Conservation (phyloP, 495 filamentous ascomycete species). For the Rhypophila decipiens region DNA sequence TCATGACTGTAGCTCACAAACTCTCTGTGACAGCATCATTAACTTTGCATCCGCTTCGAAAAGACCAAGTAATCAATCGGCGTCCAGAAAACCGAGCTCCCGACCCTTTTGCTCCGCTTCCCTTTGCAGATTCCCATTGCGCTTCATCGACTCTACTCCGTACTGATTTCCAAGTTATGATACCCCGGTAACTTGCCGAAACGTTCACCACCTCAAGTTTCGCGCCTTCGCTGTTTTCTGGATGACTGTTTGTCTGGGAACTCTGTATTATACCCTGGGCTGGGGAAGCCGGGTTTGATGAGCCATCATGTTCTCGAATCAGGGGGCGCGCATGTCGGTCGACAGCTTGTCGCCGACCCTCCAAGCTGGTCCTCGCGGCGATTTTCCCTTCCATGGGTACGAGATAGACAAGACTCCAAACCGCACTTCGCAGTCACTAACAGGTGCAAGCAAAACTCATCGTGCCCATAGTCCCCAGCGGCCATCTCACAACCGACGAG, state of each 20-base stretch:
- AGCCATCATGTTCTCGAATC: conserved; percentile 56
- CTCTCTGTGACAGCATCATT: too few species aligned
- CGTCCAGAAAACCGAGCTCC: too few species aligned
- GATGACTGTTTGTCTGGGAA: conserved; percentile 16
- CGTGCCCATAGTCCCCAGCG: conserved; percentile 17
- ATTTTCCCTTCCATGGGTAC: conserved; percentile 54
- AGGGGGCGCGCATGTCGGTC: conserved; percentile 60
- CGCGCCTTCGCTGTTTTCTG: conserved; percentile 13
- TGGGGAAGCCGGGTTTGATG: conserved; percentile 17
- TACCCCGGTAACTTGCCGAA: conserved; percentile 23
- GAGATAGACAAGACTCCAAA: conserved; percentile 10
- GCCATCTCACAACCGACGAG: conserved; percentile 46
- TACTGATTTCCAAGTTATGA: too few species aligned
- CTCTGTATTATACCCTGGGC: conserved; percentile 13
- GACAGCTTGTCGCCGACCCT: conserved; percentile 57
- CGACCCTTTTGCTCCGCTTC: too few species aligned
- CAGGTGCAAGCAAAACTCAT: conserved; percentile 17
- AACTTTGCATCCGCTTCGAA: too few species aligned
- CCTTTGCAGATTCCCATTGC: too few species aligned
- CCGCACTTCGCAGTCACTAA: conserved; percentile 18
- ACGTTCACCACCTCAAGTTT: conserved; percentile 5
- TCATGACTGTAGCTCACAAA: too few species aligned
- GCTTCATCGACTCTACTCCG: too few species aligned
- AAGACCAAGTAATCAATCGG: too few species aligned
- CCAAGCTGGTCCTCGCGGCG: conserved; percentile 42